These are phyloP conservation scores for Chenopodium suecicum DNA, from an alignment of 148 eudicot genomes.

Conservation along the genomic window DNA sequence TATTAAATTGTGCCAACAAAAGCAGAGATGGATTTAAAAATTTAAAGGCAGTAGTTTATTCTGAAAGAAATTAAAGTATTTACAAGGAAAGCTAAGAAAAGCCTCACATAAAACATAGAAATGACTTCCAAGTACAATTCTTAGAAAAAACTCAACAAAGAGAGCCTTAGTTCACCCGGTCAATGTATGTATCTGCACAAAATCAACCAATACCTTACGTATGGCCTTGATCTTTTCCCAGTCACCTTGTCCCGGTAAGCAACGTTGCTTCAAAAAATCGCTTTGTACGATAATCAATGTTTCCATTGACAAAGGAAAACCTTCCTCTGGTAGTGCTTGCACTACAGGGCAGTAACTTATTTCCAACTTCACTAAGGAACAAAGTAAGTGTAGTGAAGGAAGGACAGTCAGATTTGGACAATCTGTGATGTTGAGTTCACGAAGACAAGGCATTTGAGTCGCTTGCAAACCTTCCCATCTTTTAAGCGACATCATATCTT, in stretches of 20 bases:
- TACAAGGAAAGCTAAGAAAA: too few species aligned
- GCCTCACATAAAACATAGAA: too few species aligned
- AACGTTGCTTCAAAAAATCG: constrained; percentile 16
- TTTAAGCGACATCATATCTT: constrained; percentile 16
- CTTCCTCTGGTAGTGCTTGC: constrained; percentile 23
- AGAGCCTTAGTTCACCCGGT: too few species aligned
- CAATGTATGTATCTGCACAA: constrained; percentile 2
- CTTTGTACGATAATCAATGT: constrained; percentile 14
- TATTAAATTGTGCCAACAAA: too few species aligned
- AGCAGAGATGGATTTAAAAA: too few species aligned
- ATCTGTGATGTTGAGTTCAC: constrained; percentile 5
- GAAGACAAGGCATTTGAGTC: constrained; percentile 14
- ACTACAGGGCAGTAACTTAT: constrained; percentile 10
- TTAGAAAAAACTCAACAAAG: too few species aligned
- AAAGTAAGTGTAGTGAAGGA: constrained; percentile 9
- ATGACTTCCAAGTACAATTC: too few species aligned
- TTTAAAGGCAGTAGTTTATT: too few species aligned
- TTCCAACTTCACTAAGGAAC: constrained; percentile 5
- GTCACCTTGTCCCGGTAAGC: constrained; percentile 6
- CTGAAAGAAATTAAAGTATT: too few species aligned
- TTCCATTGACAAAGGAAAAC: constrained; percentile 21
- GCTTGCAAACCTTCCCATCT: constrained; percentile 12
- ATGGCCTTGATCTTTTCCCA: constrained; percentile 6
- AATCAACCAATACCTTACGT: constrained; percentile 7
- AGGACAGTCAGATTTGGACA: constrained; percentile 16